phyloP scores from a whole-genome alignment of 2,329 filamentous ascomycete species.

The Phyllosticta citriasiana region DNA sequence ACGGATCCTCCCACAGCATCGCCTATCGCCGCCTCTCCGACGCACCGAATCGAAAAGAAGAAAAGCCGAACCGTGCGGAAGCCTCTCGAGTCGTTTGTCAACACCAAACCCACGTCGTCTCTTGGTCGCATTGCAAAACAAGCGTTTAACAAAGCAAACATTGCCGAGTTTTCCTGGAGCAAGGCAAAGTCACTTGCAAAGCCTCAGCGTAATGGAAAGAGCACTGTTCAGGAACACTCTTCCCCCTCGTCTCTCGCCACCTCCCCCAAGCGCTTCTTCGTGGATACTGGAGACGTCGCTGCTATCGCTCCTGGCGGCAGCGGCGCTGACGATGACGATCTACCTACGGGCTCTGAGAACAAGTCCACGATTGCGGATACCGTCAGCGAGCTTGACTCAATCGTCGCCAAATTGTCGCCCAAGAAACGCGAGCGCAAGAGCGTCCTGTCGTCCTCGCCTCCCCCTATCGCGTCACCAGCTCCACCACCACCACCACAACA shows the following conservation, averaged over 20 bases:
- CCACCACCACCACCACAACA: not conserved
- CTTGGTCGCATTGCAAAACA: not conserved
- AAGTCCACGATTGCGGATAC: constrained; percentile 15
- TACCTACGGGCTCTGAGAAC: not conserved
- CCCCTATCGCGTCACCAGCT: not conserved
- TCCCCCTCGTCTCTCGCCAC: not conserved
- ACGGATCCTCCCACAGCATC: not conserved
- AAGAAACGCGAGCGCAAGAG: constrained; percentile 10
- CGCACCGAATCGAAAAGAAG: not conserved
- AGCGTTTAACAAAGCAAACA: not conserved
- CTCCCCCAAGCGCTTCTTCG: not conserved
- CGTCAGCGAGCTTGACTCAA: not conserved
- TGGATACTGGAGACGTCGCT: not conserved
- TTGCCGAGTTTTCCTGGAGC: constrained; percentile 1
- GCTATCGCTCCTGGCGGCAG: not conserved
- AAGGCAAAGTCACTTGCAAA: not conserved
- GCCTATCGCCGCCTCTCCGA: too few relatives aligned
- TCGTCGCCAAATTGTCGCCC: not conserved
- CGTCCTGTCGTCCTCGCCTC: not conserved
- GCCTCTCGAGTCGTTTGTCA: not conserved
- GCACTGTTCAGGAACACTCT: not conserved
- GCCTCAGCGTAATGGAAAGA: not conserved
- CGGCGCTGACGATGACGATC: not conserved
- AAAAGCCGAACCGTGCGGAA: not conserved
- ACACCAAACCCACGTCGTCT: not conserved